Conservation (phyloP, 768 basidiomycete species). For the Psilocybe cyanescens region DNA sequence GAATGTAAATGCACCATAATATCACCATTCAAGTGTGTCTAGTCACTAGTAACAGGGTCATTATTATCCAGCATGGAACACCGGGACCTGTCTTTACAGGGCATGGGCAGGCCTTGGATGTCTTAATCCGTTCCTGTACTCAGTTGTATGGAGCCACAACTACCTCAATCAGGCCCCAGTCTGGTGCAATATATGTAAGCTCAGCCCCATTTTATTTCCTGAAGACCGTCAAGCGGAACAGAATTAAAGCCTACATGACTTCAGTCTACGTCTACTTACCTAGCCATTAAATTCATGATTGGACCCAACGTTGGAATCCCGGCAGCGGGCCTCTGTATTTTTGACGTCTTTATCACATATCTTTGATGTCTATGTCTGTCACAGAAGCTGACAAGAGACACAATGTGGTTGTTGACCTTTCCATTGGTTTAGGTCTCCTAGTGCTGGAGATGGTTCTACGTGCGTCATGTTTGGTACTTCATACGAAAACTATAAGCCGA, state of each 20-base stretch:
- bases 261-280: no score
- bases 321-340: conserved; percentile 58
- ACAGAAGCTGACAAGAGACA: conserved; percentile 54
- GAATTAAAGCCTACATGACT: no score
- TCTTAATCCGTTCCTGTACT: conserved; percentile 65
- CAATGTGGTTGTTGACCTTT: conserved; percentile 50
- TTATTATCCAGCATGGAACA: conserved; percentile 44
- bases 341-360: conserved; percentile 62
- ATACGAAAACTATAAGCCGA: neutral
- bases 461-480: neutral
- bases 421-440: conserved; percentile 56
- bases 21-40: no score
- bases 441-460: conserved; percentile 41
- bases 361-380: conserved; percentile 52
- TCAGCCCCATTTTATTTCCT: no score
- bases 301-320: conserved; percentile 51
- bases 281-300: conserved; percentile 48
- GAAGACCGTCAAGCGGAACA: no score
- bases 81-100: conserved; percentile 76
- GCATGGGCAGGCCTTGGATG: conserved; percentile 62
- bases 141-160: conserved; percentile 69
- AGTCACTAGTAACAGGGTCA: no score
- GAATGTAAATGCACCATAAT: conserved; percentile 41
- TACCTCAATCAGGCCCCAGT: conserved; percentile 54
- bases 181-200: conserved; percentile 67